Evolutionary conservation across 768 basidiomycete species (phyloP), one percentile per base, ranked within the genome.

Genomic region (Myochromella boudieri): DNA sequence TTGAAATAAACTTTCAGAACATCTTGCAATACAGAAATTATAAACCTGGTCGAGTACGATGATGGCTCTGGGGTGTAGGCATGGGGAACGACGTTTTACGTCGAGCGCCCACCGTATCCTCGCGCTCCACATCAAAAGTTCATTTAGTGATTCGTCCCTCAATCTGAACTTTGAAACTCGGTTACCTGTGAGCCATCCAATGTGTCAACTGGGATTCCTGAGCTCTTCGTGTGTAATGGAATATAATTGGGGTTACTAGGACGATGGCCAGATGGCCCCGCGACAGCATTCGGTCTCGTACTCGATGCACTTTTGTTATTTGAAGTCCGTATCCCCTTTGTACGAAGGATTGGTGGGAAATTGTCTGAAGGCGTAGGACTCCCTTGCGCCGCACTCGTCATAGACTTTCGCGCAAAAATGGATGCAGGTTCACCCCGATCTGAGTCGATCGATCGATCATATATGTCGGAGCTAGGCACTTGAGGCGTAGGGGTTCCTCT

Each of bases 21-120:
- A 28, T 25, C 26, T 1, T 2, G 1, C 10, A 11, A 28, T 4
- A 9, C 37, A 2, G 26, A 31, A 20, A 10, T 6, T 8, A 45
- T 53, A 27, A 21, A 52, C 56, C 46, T 6, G 51, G 51, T 49
- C 42, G 41, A 37, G 36, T 17, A 11, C 44, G 49, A 17, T 52
- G 42, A 43, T 27, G 37, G 10, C 21, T 15, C 11, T 37, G 43
- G 2, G 47, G 37, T 15, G 39, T 37, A 7, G 47, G 31, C 11
- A 37, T 15, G 20, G 46, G 34, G 24, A 47, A 47, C 7, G 26
- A 37, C 15, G 29, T 4, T 21, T 40, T 38, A 33, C 32, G 31
- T 39, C 28, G 27, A 5, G 24, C 40, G 27, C 10, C 17, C 7
- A 21, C 32, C 5, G 40, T 12, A 11, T 5, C 37, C 20, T 33